phyloP scores from a whole-genome alignment of 1,284 basidiomycete genomes.

The Exsudoporus floridanus region DNA sequence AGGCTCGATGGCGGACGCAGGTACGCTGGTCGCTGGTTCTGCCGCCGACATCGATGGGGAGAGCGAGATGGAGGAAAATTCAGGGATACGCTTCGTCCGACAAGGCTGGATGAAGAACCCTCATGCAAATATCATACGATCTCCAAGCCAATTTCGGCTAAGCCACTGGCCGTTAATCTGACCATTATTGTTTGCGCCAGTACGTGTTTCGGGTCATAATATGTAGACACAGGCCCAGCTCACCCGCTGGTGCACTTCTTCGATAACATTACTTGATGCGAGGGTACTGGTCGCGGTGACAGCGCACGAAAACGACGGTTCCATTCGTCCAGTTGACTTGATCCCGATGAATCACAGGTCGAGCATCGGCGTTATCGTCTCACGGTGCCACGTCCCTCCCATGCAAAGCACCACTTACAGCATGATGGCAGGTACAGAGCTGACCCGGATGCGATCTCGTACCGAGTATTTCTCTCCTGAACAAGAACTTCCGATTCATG shows the following conservation, averaged over 20 bases:
- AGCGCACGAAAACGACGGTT: background rate
- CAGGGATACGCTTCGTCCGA: background rate
- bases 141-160: slow-evolving; percentile 10
- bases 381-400: background rate
- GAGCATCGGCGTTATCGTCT: too few relatives aligned
- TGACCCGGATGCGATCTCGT: background rate
- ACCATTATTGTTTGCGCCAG: slow-evolving; percentile 12
- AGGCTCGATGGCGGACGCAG: slow-evolving; percentile 4
- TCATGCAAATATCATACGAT: slow-evolving; percentile 22
- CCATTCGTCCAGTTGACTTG: background rate
- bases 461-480: background rate
- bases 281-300: too few relatives aligned
- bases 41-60: slow-evolving; percentile 15
- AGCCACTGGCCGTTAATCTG: slow-evolving; percentile 8
- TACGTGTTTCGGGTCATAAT: background rate
- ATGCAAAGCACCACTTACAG: too few relatives aligned
- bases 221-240: too few relatives aligned
- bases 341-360: background rate
- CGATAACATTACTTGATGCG: too few relatives aligned
- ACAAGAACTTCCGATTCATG: background rate
- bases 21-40: background rate
- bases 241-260: too few relatives aligned
- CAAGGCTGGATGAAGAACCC: background rate
- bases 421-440: too few relatives aligned
- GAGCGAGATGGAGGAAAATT: too few relatives aligned